phyloP scores from a whole-genome alignment of 495 filamentous ascomycete species.

The Xylaria nigripes region DNA sequence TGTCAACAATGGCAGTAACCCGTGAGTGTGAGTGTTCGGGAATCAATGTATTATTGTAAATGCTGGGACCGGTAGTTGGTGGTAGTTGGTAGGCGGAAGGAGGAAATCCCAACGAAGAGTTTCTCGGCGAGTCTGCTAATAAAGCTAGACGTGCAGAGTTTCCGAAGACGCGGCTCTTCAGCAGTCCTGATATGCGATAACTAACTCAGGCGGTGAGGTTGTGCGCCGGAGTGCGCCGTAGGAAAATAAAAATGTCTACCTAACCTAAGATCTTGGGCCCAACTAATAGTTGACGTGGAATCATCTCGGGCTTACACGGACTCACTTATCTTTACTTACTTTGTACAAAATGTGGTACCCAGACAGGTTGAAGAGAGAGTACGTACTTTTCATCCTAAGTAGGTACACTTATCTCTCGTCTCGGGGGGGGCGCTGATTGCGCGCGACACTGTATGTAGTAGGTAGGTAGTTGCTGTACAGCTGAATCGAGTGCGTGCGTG shows the following conservation, averaged over 20 bases:
- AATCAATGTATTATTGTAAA: no score
- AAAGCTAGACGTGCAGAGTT: not conserved
- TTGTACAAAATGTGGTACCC: no score
- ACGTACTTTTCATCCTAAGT: no score
- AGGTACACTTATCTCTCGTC: no score
- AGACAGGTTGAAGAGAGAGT: no score
- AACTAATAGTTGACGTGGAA: not conserved
- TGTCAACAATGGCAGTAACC: not conserved
- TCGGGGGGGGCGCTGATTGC: no score
- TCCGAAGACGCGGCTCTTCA: not conserved
- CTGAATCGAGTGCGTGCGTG: no score
- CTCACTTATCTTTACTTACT: no score
- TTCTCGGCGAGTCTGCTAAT: slow-evolving; percentile 1
- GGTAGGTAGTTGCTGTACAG: no score
- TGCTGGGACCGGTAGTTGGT: slow-evolving; percentile 2
- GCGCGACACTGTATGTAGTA: no score
- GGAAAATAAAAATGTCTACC: not conserved
- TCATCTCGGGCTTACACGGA: not conserved
- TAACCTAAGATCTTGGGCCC: not conserved
- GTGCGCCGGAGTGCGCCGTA: not conserved
- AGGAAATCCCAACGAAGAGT: not conserved
- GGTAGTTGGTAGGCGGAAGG: not conserved
- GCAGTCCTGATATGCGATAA: not conserved
- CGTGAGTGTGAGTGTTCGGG: not conserved
- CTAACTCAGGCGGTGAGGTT: slow-evolving; percentile 4